Evolutionary conservation across 345 rosid species (phyloP), one percentile per base, ranked within the genome.

Genomic region (Passiflora organensis): DNA sequence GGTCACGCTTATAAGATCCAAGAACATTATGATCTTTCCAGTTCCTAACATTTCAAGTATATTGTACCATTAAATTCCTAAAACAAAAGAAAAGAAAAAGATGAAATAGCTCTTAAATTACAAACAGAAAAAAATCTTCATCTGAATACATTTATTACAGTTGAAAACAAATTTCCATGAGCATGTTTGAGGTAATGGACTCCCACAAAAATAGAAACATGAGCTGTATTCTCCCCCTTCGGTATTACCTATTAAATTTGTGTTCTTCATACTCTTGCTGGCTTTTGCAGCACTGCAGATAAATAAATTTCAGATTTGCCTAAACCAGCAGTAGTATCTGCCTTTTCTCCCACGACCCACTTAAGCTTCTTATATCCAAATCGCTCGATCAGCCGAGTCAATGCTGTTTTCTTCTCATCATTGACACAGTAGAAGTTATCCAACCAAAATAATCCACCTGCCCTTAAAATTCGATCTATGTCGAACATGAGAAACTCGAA

Each of bases 401-500:
- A 65, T 15, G 64, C 70, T 56, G 65, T 75, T 79, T 82, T 93
- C 82, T 83, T 86, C 57, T 75, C 85, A 5, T 86, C 95, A 14
- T 57, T 70, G 15, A 75, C 85, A 52, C 91, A 93, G 15, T 56
- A 72, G 58, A 84, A 86, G 55, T 80, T 93, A 60, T 93, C 97
- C 72, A 93, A 59, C 99, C 97, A 91, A 46, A 91, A 69, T 72
- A 87, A 71, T 1, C 96, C 97, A 15, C 95, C 90, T 0, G 89
- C 84, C 43, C 95, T 78, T 72, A 89, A 59, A 58, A 89, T 64
- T 41, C 99, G 77, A 69, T 93, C 99, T 2, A 89, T 49, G 68
- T 93, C 99, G 41, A 93, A 93, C 96, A 86, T 86, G 68, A 93
- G 71, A 82, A 93, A 93, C 86, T 93, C 99, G 51, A 93, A 18